Base-by-base conservation (phyloP, 345 rosid genomes). In the Noccaea bulbosa region DNA sequence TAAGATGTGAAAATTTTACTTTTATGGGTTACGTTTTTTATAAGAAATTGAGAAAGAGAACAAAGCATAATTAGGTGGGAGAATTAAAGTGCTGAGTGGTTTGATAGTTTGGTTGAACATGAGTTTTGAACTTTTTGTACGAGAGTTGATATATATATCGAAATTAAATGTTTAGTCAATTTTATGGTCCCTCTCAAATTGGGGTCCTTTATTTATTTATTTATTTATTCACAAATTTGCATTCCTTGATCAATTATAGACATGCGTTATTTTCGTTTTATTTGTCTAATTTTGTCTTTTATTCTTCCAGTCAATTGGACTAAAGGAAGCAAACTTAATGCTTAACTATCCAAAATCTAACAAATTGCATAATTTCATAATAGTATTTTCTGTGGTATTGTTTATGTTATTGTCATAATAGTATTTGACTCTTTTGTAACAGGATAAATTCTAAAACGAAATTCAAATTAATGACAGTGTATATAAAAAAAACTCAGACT, bases 61-160 rank as follows among this genome's bases (percentile, higher is more conserved):
- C 27, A 45, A 45, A 69, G 17, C 38, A 20, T 53, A 8, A 40
- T 62, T 75, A 55, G 65, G 70, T 75, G 47, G 63, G 41, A 46
- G 73, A 51, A 61, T 61, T 61, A 34, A 67, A 43, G 50, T 52
- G 49, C 12, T 44, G 6, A 44, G 68, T 52, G 4, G 78, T 75
- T 62, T 75, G 70, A 53, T 69, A 32, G 70, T 62, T 62, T 69
- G 70, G 70, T 69, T 68, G 74, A 75, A 75, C 74, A 69, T 69
- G 78, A 58, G 69, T 22, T 74, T 65, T 39, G 27, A 65, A 32
- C 60, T 40, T 47, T 20, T 59, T 41, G 67, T 51, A 15, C 5
- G 33, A 52, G 10, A 45, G 54, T 44, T 69, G 12, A 32, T 73
- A 17, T 71, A 17, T 71, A 30, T 35, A 72, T 15, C 2, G 15